These are phyloP conservation scores for Vitis hybrid DNA, from an alignment of 177 flowering plant species.

Conservation along the genomic window DNA sequence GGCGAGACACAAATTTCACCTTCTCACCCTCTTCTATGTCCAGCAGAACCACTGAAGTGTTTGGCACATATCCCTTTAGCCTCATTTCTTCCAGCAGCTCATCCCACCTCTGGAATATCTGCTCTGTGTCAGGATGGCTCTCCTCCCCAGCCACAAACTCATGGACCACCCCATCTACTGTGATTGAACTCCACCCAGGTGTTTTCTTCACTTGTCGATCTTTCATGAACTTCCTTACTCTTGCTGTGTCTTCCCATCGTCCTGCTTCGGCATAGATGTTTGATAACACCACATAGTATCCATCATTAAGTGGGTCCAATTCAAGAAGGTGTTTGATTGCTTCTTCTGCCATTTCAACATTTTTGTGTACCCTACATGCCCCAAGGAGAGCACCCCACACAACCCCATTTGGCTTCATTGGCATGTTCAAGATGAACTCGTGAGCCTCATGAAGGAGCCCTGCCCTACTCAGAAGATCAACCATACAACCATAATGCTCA, in stretches of 20 bases:
- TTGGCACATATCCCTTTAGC: constrained; percentile 51
- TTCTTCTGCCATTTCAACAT: constrained; percentile 59
- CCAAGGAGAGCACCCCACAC: constrained; percentile 82
- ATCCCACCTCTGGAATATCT: constrained; percentile 47
- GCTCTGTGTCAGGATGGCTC: constrained; percentile 41
- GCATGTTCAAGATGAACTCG: constrained; percentile 62
- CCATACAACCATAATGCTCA: constrained; percentile 83
- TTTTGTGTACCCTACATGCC: constrained; percentile 66
- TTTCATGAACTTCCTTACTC: constrained; percentile 55
- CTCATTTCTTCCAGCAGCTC: constrained; percentile 41
- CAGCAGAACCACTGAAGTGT: constrained; percentile 56
- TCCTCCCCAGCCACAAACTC: constrained; percentile 74
- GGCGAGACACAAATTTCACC: constrained; percentile 46
- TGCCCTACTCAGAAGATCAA: constrained; percentile 66
- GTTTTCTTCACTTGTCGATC: constrained; percentile 47
- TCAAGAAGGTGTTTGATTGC: constrained; percentile 53
- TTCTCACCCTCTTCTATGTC: constrained; percentile 59
- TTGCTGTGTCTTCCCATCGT: constrained; percentile 55
- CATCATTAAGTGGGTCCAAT: constrained; percentile 60
- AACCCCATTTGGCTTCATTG: constrained; percentile 52
- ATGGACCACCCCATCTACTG: constrained; percentile 39
- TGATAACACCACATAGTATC: constrained; percentile 61
- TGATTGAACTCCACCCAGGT: constrained; percentile 60
- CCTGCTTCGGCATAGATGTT: constrained; percentile 64
- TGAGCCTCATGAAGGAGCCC: constrained; percentile 65